Conservation (phyloP, 2,329 filamentous ascomycete species). For the Hawksworthiomyces lignivorus region DNA sequence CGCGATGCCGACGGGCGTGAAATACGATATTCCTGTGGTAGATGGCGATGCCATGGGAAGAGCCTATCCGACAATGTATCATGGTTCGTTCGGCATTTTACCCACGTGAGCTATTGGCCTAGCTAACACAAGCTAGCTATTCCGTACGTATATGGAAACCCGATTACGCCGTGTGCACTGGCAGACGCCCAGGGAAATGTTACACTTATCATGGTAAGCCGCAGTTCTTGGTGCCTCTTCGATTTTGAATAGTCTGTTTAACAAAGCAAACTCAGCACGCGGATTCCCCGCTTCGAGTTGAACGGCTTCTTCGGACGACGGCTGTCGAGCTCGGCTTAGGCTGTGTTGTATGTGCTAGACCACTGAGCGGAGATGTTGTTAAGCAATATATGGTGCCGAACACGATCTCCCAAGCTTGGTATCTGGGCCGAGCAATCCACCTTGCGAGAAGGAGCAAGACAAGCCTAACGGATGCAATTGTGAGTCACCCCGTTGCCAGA, state of each 20-base stretch:
- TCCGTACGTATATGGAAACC: conserved; percentile 30
- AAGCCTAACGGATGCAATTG: conserved; percentile 36
- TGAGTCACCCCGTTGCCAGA: too few species aligned
- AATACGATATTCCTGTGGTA: conserved; percentile 43
- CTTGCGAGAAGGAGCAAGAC: conserved; percentile 31
- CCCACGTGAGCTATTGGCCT: too few species aligned
- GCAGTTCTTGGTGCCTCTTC: too few species aligned
- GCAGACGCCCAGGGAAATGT: conserved; percentile 30
- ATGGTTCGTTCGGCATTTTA: too few species aligned
- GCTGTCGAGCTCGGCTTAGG: conserved; percentile 31
- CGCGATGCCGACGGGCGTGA: conserved; percentile 17
- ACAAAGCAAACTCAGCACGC: too few species aligned
- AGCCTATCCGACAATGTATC: conserved; percentile 43
- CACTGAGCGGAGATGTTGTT: conserved; percentile 19
- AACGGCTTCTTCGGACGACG: conserved; percentile 27
- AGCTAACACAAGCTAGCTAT: too few species aligned
- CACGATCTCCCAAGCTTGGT: conserved; percentile 30
- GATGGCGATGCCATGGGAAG: conserved; percentile 51
- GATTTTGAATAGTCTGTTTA: too few species aligned
- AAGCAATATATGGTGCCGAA: conserved; percentile 35
- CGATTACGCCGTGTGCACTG: conserved; percentile 28
- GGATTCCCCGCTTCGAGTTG: conserved; percentile 27
- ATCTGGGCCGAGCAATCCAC: conserved; percentile 40
- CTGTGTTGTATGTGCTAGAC: conserved; percentile 28
- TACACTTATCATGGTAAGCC: conserved; percentile 25